A percentile compares a stretch with the other conserved stretches of the same genome.
phyloP scores from a whole-genome alignment of 306 rosid species.

The Dryas octopetala region DNA sequence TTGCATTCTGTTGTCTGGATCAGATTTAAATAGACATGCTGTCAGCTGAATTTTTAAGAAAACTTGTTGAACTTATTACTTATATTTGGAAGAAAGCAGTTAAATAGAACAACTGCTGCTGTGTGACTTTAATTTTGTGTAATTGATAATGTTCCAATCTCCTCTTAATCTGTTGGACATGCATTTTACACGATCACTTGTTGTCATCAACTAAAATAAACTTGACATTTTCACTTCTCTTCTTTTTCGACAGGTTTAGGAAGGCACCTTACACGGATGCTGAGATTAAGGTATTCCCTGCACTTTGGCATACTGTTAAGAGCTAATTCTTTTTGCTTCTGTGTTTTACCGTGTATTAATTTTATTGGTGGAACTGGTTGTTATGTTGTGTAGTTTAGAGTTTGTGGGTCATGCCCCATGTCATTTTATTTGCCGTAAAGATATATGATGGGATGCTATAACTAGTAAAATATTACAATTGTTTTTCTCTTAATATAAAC shows the following conservation, averaged over 20 bases:
- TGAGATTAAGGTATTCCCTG: slow-evolving; percentile 77
- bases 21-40: background rate
- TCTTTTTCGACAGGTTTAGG: slow-evolving; percentile 62
- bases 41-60: background rate
- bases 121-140: no score
- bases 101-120: background rate
- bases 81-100: background rate
- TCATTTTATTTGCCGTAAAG: background rate
- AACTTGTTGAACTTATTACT: background rate
- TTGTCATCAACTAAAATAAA: background rate
- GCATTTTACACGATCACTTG: slow-evolving; percentile 8
- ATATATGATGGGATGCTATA: background rate
- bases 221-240: background rate
- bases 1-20: background rate
- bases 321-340: background rate
- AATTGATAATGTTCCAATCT: no score
- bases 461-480: background rate
- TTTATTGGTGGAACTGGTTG: background rate
- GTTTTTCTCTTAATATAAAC: background rate
- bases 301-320: slow-evolving; percentile 11
- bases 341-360: background rate
- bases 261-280: slow-evolving; percentile 76
- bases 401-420: background rate
- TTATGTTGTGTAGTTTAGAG: background rate
- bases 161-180: slow-evolving; percentile 11